Evolutionary conservation across 768 basidiomycete species (phyloP).

Genomic region (Agrocybe pediades): DNA sequence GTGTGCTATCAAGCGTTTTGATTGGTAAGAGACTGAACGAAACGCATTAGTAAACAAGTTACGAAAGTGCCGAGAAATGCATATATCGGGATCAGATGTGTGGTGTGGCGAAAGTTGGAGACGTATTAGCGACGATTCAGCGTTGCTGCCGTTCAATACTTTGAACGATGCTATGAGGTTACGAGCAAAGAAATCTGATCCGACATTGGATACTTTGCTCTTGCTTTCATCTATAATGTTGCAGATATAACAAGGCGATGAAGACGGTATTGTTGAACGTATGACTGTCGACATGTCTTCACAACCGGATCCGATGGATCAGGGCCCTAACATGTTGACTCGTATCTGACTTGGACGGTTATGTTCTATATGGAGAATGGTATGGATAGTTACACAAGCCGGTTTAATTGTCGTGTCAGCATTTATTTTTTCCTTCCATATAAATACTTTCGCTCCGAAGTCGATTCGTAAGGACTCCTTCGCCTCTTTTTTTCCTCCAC

Average conservation of each 20-base stretch:
- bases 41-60: no score
- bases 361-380: not conserved
- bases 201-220: no score
- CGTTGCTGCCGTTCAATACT: no score
- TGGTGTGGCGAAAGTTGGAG: no score
- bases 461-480: conserved; percentile 3
- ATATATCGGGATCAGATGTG: no score
- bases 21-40: no score
- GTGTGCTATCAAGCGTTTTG: no score
- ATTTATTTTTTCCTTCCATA: conserved; percentile 1
- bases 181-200: no score
- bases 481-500: not conserved
- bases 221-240: not conserved
- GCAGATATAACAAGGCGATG: not conserved
- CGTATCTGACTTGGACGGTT: not conserved
- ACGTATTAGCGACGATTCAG: no score
- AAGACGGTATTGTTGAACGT: not conserved
- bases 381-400: conserved; percentile 1
- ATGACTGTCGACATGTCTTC: not conserved
- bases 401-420: not conserved
- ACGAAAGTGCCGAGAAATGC: no score
- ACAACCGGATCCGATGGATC: not conserved
- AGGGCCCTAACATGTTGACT: not conserved
- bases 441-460: conserved; percentile 3
- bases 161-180: no score